A percentile compares a stretch with the other conserved stretches of the same genome.
Evolutionary conservation across 768 basidiomycete genomes (phyloP).

Genomic region (Leccinum sublutescens): DNA sequence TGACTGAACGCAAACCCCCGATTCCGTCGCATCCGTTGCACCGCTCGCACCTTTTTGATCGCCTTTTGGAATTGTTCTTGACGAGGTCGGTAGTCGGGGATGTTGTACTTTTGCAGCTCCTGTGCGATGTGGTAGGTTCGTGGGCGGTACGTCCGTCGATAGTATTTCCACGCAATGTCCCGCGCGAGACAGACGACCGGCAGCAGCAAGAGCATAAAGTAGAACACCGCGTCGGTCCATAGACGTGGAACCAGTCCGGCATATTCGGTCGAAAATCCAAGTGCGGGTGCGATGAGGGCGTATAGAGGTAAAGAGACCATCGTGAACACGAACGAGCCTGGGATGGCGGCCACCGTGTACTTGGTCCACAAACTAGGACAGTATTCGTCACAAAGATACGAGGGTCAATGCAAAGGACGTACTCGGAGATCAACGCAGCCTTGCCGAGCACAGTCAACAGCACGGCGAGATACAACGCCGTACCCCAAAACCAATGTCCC

Average conservation of each 20-base stretch:
- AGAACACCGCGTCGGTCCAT: slow-evolving; percentile 88
- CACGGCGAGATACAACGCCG: slow-evolving; percentile 90
- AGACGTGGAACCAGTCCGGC: slow-evolving; percentile 83
- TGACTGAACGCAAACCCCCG: slow-evolving; percentile 98
- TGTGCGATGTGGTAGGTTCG: slow-evolving; percentile 97
- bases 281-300: slow-evolving; percentile 76
- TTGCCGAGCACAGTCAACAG: slow-evolving; percentile 95
- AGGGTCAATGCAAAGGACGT: slow-evolving; percentile 31
- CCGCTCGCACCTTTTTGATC: slow-evolving; percentile 99
- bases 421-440: slow-evolving; percentile 97
- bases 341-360: slow-evolving; percentile 97
- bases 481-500: slow-evolving; percentile 99
- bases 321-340: slow-evolving; percentile 95
- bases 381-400: not conserved
- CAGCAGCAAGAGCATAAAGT: slow-evolving; percentile 80
- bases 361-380: slow-evolving; percentile 92
- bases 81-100: slow-evolving; percentile 93
- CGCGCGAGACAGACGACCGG: slow-evolving; percentile 83
- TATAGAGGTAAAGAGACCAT: slow-evolving; percentile 94
- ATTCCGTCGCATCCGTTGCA: slow-evolving; percentile 94
- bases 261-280: slow-evolving; percentile 91
- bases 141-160: slow-evolving; percentile 86
- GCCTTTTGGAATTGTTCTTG: slow-evolving; percentile 99
- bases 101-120: slow-evolving; percentile 98
- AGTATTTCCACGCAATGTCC: slow-evolving; percentile 98